Conservation (phyloP, 345 rosid genomes). For the Sapria himalayana region DNA sequence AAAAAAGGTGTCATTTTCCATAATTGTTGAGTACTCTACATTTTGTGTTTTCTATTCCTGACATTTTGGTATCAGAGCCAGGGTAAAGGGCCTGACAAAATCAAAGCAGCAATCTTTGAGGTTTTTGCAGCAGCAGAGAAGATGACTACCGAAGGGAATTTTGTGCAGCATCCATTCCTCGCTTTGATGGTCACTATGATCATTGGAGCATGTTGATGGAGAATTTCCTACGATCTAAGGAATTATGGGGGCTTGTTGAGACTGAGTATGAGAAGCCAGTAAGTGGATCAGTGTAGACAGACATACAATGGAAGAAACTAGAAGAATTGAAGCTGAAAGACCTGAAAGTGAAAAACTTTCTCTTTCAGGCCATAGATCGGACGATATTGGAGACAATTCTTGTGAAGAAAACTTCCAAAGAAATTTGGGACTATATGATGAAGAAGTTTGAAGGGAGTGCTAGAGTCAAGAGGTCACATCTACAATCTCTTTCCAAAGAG, state of each 20-base stretch:
- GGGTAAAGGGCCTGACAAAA: background rate
- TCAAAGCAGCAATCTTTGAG: background rate
- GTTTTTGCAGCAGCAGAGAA: background rate
- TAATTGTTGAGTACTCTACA: background rate
- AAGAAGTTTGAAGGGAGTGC: background rate
- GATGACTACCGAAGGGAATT: background rate
- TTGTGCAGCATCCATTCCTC: background rate
- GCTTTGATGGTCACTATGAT: background rate
- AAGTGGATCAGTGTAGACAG: background rate
- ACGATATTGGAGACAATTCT: constrained; percentile 1
- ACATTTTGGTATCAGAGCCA: constrained; percentile 1
- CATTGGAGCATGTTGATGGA: background rate
- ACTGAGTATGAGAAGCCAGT: background rate
- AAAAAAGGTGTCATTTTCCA: background rate
- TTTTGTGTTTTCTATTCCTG: background rate
- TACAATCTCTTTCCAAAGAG: background rate
- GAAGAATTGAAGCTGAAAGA: background rate
- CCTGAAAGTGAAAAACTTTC: background rate
- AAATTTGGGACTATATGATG: background rate
- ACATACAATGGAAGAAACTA: too few species aligned
- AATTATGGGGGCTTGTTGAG: background rate
- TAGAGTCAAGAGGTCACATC: background rate
- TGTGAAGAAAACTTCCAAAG: background rate
- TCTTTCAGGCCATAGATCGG: background rate
- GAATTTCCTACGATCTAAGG: background rate